phyloP scores from a whole-genome alignment of 73 alveolate species.

The Tetrahymena borealis region DNA sequence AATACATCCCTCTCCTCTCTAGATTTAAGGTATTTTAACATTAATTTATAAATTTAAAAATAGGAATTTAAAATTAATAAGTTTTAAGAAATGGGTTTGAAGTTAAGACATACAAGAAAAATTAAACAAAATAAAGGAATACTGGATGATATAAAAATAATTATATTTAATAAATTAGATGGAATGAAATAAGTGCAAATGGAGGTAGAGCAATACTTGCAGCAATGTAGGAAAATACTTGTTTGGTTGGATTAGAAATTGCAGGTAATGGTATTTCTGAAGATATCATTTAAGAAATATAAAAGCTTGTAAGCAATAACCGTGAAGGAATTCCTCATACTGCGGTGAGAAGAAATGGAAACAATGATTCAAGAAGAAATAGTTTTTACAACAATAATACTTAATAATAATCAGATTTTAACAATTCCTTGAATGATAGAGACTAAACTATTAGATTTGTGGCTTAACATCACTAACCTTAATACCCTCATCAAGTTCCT shows the following conservation, averaged over 20 bases:
- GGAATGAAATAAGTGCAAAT: slow-evolving; percentile 26
- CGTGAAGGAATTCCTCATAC: slow-evolving; percentile 3
- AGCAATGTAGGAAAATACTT: slow-evolving; percentile 20
- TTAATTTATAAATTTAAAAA: too few relatives aligned
- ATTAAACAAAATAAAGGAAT: too few relatives aligned
- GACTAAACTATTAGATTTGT: background rate
- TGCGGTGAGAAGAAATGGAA: background rate
- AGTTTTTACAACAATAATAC: background rate
- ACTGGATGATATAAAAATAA: too few relatives aligned
- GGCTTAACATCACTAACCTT: background rate
- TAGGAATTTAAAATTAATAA: too few relatives aligned
- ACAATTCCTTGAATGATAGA: background rate
- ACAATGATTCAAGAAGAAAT: background rate
- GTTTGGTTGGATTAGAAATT: slow-evolving; percentile 7
- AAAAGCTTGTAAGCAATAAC: background rate
- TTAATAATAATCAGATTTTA: background rate
- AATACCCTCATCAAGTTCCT: background rate
- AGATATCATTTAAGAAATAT: slow-evolving; percentile 21
- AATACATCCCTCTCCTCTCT: slow-evolving; percentile 17
- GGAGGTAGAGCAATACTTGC: slow-evolving; percentile 15
- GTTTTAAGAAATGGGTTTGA: too few relatives aligned
- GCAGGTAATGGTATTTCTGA: slow-evolving; percentile 41
- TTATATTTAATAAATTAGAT: slow-evolving; percentile 14
- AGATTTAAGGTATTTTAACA: background rate
- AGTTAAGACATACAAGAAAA: too few relatives aligned